Conservation (phyloP, 805 yeast genomes). For the Lachancea kluyveri region DNA sequence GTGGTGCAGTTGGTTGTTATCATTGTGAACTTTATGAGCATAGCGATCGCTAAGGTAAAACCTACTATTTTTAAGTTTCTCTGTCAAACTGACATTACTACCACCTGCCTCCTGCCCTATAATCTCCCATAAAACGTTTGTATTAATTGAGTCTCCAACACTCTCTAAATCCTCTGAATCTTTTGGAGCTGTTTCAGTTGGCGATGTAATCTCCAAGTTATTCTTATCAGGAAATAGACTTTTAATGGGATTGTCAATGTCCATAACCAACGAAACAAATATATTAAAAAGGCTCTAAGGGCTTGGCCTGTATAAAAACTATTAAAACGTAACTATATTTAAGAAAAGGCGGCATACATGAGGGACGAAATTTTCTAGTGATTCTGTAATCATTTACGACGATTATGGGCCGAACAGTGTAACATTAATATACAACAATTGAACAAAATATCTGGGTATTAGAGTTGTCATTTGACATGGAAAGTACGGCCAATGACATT, state of each 20-base stretch:
- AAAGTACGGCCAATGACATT: no score
- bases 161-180: conserved; percentile 3
- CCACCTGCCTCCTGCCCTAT: conserved; percentile 15
- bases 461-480: no score
- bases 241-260: conserved; percentile 3
- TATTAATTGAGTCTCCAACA: conserved; percentile 9
- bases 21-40: conserved; percentile 9
- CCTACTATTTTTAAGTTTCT: conserved; percentile 14
- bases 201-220: conserved; percentile 12
- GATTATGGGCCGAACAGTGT: no score
- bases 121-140: conserved; percentile 11
- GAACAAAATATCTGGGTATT: no score
- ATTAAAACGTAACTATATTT: no score
- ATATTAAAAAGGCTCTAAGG: no score
- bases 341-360: no score
- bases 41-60: conserved; percentile 20
- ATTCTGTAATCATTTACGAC: no score
- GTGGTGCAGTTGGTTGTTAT: conserved; percentile 2
- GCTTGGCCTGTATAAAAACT: no score
- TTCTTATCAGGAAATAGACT: conserved; percentile 20
- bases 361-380: no score
- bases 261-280: no score
- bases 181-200: background rate
- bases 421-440: no score
- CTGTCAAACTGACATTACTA: conserved; percentile 14